These are phyloP conservation scores for Penicillium decumbens DNA, from an alignment of 2,329 filamentous ascomycete species.

Conservation along the genomic window DNA sequence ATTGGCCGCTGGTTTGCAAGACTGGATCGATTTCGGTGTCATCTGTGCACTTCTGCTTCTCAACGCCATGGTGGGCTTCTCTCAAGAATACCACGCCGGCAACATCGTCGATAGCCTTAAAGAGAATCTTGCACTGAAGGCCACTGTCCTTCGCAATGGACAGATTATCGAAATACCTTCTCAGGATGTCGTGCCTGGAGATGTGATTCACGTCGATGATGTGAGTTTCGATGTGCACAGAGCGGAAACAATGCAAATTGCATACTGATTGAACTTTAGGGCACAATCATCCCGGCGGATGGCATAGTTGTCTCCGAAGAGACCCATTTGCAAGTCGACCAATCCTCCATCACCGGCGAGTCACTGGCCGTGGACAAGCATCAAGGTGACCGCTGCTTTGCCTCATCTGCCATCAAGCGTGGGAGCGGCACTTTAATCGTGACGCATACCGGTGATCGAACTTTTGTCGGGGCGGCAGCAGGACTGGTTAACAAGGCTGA, in stretches of 20 bases:
- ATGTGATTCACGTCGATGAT: slow-evolving; percentile 85
- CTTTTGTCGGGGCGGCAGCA: slow-evolving; percentile 83
- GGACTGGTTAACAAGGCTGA: slow-evolving; percentile 76
- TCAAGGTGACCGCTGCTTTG: slow-evolving; percentile 73
- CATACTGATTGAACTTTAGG: slow-evolving; percentile 39
- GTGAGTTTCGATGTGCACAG: slow-evolving; percentile 29
- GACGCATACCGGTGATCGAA: slow-evolving; percentile 80
- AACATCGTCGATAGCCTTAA: slow-evolving; percentile 88
- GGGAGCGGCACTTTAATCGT: slow-evolving; percentile 80
- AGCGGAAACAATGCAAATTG: neutral
- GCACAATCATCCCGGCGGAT: slow-evolving; percentile 86
- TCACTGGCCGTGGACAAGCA: slow-evolving; percentile 88
- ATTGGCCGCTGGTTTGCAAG: slow-evolving; percentile 74
- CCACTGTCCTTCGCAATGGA: slow-evolving; percentile 78
- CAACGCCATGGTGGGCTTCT: slow-evolving; percentile 79
- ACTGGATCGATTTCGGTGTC: slow-evolving; percentile 92
- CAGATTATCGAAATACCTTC: slow-evolving; percentile 73
- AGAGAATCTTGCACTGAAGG: slow-evolving; percentile 84
- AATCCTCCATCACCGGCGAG: slow-evolving; percentile 87
- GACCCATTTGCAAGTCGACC: slow-evolving; percentile 83
- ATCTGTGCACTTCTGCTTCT: slow-evolving; percentile 78
- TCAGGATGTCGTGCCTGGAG: slow-evolving; percentile 78
- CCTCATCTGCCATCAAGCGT: slow-evolving; percentile 85
- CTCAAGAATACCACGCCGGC: slow-evolving; percentile 85
- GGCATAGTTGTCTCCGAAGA: slow-evolving; percentile 78